Base-by-base conservation (phyloP, 208 protist species). In the Leishmania gerbilli region DNA sequence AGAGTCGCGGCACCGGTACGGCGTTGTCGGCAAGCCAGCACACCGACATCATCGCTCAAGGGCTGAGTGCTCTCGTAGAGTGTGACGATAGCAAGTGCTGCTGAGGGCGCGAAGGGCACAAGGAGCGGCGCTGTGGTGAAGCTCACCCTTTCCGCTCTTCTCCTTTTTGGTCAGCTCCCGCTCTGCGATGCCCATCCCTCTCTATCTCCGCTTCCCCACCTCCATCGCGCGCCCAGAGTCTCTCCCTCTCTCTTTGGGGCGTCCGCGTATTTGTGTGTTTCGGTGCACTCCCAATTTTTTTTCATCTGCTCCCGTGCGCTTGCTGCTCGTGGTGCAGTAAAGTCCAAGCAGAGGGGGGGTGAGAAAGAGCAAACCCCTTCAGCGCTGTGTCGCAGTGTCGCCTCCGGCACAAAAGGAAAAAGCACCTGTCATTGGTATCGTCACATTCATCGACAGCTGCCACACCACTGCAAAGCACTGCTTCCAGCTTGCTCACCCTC, bases 61-160 rank as follows among this genome's bases (percentile, higher is more conserved):
- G 80, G 8, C 15, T 88, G 1, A 55, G 79, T 4, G 85, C 84
- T 6, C 72, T 91, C 6, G 62, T 94, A 17, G 88, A 94, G 37
- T 80, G 85, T 40, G 91, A 91, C 76, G 82, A 89, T 47, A 76
- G 71, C 51, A 81, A 79, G 62, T 87, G 75, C 49, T 45, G 79
- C 58, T 80, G 60, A 76, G 34, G 34, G 51, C 62, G 24, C 37
- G 45, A 55, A 34, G 27, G 42, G 31, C n/a, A 74, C 45, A 53
- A 74, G 45, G 45, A 19, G 69, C 9, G 21, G 6, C 47, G 3
- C 37, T 34, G 69, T 40, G 24, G n/a, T 31, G 45, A 53, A 7
- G 45, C 11, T 53, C 2, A 51, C 27, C 9, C 7, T 79, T 31
- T 27, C 45, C 19, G 27, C 21, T 58, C 58, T 21, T 17, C 79